phyloP scores from a whole-genome alignment of 1,284 basidiomycete genomes.

The Ceratobasidium theobromae region DNA sequence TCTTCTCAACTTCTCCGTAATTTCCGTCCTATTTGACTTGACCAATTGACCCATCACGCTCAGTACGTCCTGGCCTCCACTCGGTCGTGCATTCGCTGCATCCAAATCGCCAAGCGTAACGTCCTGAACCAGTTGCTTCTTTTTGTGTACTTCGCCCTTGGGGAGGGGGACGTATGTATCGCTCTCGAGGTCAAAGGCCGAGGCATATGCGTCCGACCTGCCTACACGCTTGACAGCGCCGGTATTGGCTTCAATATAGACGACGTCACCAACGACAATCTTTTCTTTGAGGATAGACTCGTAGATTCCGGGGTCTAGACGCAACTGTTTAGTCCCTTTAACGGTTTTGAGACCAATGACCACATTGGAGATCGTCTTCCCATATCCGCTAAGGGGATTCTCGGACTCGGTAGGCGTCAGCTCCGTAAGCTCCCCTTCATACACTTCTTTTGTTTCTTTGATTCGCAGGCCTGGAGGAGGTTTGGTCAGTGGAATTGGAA shows the following conservation, averaged over 20 bases:
- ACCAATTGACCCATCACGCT: conserved; percentile 97
- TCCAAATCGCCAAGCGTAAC: conserved; percentile 96
- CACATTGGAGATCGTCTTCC: conserved; percentile 97
- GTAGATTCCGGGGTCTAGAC: conserved; percentile 93
- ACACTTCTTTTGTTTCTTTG: conserved; percentile 99
- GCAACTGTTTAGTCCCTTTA: conserved; percentile 96
- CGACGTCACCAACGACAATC: conserved; percentile 94
- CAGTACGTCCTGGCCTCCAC: conserved; percentile 97
- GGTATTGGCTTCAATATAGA: conserved; percentile 93
- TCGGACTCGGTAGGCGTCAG: conserved; percentile 93
- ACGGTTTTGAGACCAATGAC: conserved; percentile 96
- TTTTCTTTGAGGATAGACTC: conserved; percentile 98
- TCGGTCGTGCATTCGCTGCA: conserved; percentile 93
- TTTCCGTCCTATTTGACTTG: conserved; percentile 91
- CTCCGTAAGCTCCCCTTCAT: conserved; percentile 98
- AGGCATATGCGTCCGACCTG: conserved; percentile 95
- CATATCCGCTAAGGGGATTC: conserved; percentile 94
- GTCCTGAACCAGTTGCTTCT: conserved; percentile 96
- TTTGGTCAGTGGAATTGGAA: conserved; percentile 19
- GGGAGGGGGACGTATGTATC: conserved; percentile 98
- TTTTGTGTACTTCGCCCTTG: conserved; percentile 97
- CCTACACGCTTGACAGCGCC: conserved; percentile 98
- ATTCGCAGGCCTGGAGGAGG: conserved; percentile 74
- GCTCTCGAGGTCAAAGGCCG: conserved; percentile 97
- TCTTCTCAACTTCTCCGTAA: conserved; percentile 92